phyloP scores from a whole-genome alignment of 768 basidiomycete genomes.

The Leccinum sublutescens region DNA sequence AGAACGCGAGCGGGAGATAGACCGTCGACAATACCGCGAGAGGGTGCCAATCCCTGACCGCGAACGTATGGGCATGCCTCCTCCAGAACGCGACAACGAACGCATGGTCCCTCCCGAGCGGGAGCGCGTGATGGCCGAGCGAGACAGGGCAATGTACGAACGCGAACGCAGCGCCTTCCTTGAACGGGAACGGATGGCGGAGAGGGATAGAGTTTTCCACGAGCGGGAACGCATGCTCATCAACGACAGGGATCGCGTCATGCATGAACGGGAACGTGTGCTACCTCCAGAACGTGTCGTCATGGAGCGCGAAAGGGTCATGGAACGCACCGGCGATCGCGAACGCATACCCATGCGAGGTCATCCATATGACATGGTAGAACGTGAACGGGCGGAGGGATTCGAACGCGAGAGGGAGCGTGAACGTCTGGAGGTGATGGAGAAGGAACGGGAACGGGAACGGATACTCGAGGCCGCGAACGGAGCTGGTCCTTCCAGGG shows the following conservation, averaged over 20 bases:
- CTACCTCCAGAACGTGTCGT: constrained; percentile 16
- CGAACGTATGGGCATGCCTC: constrained; percentile 20
- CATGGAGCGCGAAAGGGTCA: constrained; percentile 23
- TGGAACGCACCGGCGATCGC: constrained; percentile 27
- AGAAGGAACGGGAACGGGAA: constrained; percentile 25
- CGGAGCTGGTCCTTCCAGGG: constrained; percentile 13
- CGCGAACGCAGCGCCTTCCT: constrained; percentile 23
- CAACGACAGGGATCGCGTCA: constrained; percentile 24
- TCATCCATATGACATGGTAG: constrained; percentile 19
- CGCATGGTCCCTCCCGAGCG: constrained; percentile 18
- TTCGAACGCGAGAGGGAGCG: constrained; percentile 36
- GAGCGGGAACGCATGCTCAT: constrained; percentile 27
- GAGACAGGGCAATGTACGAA: constrained; percentile 23
- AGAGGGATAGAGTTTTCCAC: constrained; percentile 20
- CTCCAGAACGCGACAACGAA: constrained; percentile 25
- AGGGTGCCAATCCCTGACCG: constrained; percentile 10
- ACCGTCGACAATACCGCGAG: constrained; percentile 29
- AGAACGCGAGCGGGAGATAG: constrained; percentile 26
- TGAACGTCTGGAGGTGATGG: constrained; percentile 28
- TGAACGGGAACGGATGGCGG: constrained; percentile 24
- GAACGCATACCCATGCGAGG: constrained; percentile 24
- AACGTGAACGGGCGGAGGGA: constrained; percentile 28
- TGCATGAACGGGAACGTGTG: constrained; percentile 25
- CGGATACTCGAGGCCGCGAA: constrained; percentile 16
- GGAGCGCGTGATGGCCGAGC: constrained; percentile 24